phyloP scores from a whole-genome alignment of 1,284 basidiomycete species.

The Salmacisia buchloeana region DNA sequence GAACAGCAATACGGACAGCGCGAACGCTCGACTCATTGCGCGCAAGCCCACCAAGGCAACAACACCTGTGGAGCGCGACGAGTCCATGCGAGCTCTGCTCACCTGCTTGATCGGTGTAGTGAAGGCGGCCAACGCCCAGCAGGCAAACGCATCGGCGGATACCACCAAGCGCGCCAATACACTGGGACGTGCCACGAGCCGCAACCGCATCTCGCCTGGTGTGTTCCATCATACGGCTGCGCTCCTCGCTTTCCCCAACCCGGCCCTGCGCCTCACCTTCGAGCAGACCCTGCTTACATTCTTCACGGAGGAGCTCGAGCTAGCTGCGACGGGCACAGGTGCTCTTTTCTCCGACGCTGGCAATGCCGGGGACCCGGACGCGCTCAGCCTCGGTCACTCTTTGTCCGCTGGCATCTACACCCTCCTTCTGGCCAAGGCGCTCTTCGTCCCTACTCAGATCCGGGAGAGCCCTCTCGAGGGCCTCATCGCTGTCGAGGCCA shows the following conservation, averaged over 20 bases:
- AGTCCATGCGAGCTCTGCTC: conserved; percentile 8
- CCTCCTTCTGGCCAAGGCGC: conserved; percentile 36
- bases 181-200: background rate
- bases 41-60: conserved; percentile 22
- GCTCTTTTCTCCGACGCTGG: conserved; percentile 10
- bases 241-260: conserved; percentile 32
- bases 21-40: conserved; percentile 20
- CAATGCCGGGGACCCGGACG: conserved; percentile 13
- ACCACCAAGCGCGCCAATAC: background rate
- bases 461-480: conserved; percentile 49
- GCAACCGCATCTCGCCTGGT: conserved; percentile 28
- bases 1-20: background rate
- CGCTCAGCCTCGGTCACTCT: conserved; percentile 24
- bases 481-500: conserved; percentile 55
- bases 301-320: conserved; percentile 29
- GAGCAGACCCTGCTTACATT: conserved; percentile 36
- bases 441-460: conserved; percentile 15
- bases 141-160: background rate
- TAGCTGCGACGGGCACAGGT: conserved; percentile 14
- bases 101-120: conserved; percentile 2
- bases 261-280: conserved; percentile 33
- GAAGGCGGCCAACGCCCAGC: background rate
- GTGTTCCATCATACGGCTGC: conserved; percentile 27
- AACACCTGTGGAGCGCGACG: conserved; percentile 5
- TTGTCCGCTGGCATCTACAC: conserved; percentile 38